Evolutionary conservation across 78 protist species (phyloP).

Genomic region (Paratrimastix pyriformis): DNA sequence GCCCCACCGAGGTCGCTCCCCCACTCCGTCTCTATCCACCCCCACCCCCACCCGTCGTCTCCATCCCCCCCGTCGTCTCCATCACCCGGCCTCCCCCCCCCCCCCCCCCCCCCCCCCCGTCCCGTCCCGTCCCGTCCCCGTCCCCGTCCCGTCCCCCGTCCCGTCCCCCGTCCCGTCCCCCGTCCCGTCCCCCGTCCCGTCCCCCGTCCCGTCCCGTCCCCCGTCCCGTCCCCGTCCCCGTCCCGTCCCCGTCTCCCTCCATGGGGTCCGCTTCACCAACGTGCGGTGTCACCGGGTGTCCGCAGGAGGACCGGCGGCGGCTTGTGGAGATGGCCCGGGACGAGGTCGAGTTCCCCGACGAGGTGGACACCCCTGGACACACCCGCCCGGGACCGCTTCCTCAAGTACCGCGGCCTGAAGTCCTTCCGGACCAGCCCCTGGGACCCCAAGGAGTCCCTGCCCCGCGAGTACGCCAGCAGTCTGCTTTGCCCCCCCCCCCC

Average conservation of each 20-base stretch:
- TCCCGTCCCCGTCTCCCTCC: background rate
- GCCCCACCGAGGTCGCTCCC: background rate
- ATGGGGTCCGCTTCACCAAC: no score
- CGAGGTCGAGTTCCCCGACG: constrained; percentile 39
- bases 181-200: background rate
- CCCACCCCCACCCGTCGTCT: no score
- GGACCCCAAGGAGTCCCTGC: constrained; percentile 89
- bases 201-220: background rate
- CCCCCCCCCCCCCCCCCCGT: background rate
- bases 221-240: background rate
- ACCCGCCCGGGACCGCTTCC: constrained; percentile 72
- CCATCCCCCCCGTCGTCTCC: background rate
- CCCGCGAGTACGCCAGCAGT: constrained; percentile 75
- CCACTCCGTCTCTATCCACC: background rate
- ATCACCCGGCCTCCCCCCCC: background rate
- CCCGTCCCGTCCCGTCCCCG: no score
- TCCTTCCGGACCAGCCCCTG: constrained; percentile 71
- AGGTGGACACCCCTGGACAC: constrained; percentile 56
- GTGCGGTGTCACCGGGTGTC: no score
- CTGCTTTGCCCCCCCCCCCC: background rate
- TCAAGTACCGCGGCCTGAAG: constrained; percentile 30
- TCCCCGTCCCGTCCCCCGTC: background rate
- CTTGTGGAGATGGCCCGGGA: constrained; percentile 6
- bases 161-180: no score
- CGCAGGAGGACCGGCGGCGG: background rate